Base-by-base conservation (phyloP, 2,329 filamentous ascomycete species). In the Cercospora zeae-maydis region DNA sequence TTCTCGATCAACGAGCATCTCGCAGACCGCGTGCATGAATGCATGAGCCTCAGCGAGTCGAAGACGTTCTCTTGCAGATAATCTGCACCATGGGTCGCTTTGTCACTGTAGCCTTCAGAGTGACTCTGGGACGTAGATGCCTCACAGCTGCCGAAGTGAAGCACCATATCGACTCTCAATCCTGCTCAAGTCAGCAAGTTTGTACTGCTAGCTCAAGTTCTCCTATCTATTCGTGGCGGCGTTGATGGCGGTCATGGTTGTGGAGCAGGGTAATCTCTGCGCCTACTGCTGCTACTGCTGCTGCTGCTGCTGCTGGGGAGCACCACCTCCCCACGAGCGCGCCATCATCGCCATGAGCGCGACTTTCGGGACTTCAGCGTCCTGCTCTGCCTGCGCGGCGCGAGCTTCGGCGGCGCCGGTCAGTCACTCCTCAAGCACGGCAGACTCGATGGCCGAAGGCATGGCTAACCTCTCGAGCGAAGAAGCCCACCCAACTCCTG, bases 181-280 rank as follows among this genome's bases (percentile, higher is more conserved):
- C 24, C 24, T 49, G 24, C 11, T 49, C 6, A 49, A 49, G 42
- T 49, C 42, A 49, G 21, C 42, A 45, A 11, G 27, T 47, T 47
- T 24, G 42, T 11, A 4, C 6, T 47, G 16, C 9, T 47, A 24
- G 19, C 19, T 47, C 19, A 11, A 7, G 19, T 49, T 30, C 42
- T 49, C 42, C 21, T 49, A 30, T 27, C 42, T 49, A 49, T 6
- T 49, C 24, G 24, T 49, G 13, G 42, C 24, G 42, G 42, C 21
- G 21, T 14, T 49, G 39, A 45, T 45, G 39, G 39, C 39, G 39
- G 39, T 19, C 19, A 16, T 14, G 42, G 21, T 30, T 21, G 42
- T 27, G 42, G 7, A 27, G 21, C 14, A 14, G 21, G 42, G 42
- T 21, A 49, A 27, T 27, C n/a, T 21, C 42, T 24, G 42, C 42